A percentile compares a stretch with the other conserved stretches of the same genome.
Evolutionary conservation across 306 rosid species (phyloP).

Genomic region (Vicia sativa): DNA sequence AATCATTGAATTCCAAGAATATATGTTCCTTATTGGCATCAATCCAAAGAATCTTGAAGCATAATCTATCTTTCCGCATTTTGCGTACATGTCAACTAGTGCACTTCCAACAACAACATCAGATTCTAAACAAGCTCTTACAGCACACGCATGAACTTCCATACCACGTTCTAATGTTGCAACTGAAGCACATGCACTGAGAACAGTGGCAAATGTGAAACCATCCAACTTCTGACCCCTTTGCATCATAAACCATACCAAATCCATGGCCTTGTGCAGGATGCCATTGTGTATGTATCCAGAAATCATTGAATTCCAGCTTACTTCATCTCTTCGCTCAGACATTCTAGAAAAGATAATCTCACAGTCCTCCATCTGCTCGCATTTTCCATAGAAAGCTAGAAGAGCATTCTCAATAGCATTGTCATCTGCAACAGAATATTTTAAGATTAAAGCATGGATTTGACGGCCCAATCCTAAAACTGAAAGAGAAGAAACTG

Average conservation of each 20-base stretch:
- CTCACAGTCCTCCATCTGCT: slow-evolving; percentile 66
- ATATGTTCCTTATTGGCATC: slow-evolving; percentile 74
- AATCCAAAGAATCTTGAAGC: slow-evolving; percentile 82
- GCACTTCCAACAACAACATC: slow-evolving; percentile 94
- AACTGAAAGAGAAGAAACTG: slow-evolving; percentile 69
- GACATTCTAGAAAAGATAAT: slow-evolving; percentile 71
- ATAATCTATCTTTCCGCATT: slow-evolving; percentile 86
- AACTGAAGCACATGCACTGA: slow-evolving; percentile 94
- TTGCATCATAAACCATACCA: slow-evolving; percentile 88
- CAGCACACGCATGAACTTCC: slow-evolving; percentile 85
- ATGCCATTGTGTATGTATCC: slow-evolving; percentile 78
- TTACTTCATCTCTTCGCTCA: slow-evolving; percentile 75
- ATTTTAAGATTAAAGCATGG: slow-evolving; percentile 65
- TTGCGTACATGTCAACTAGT: slow-evolving; percentile 84
- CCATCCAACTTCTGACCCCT: slow-evolving; percentile 80
- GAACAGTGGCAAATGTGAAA: slow-evolving; percentile 89
- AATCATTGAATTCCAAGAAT: slow-evolving; percentile 96
- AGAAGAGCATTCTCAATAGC: slow-evolving; percentile 80
- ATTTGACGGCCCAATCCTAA: slow-evolving; percentile 64
- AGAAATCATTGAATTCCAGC: slow-evolving; percentile 95
- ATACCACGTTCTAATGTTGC: slow-evolving; percentile 86
- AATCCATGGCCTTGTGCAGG: slow-evolving; percentile 73
- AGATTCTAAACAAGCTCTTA: slow-evolving; percentile 77
- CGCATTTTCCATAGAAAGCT: slow-evolving; percentile 83
- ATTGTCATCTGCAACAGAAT: slow-evolving; percentile 53